Evolutionary conservation across 2,329 filamentous ascomycete genomes (phyloP), one percentile per base, ranked within the genome.

Genomic region (Ampelomyces quisqualis): DNA sequence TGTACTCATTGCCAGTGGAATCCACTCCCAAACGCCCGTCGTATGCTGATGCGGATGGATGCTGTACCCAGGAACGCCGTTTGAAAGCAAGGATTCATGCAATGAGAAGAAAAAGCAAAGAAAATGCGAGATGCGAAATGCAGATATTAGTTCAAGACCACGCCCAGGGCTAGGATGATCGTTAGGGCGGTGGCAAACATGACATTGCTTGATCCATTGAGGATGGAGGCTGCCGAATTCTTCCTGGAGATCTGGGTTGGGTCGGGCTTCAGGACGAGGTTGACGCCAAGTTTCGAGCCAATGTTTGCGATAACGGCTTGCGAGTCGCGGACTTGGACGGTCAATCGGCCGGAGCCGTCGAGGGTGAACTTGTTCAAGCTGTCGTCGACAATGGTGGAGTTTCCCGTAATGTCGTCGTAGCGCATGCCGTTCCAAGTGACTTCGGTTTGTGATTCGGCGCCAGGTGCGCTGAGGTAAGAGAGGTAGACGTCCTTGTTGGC

Each of bases 391-490:
- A 57, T 45, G 11, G 55, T 66, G 0, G 70, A 62, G n/a, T 58
- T 68, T 43, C 74, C 74, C 26, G 73, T 67, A 22, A 57, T 57
- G 44, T 65, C 70, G 32, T 62, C 47, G 57, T 70, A 78, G 45
- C 62, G 67, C 49, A 77, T 62, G 31, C 74, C 74, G 53, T 76
- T 74, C 68, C 70, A 78, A 6, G 69, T 72, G 2, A 71, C 71
- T 33, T 68, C 68, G 27, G 57, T 46, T 10, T 68, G 66, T 6
- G 68, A 62, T 40, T 77, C 73, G 7, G 72, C 68, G 21, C 74
- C 74, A 11, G 65, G 58, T 20, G 65, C 70, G n/a, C 70, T 76
- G 24, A 77, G 69, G 51, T 73, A 73, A 3, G 73, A 70, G 14
- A 77, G 60, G 48, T 70, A 71, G n/a, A 77, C 60, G 10, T 67